phyloP scores from a whole-genome alignment of 495 filamentous ascomycete genomes.

The Penicillium canescens region DNA sequence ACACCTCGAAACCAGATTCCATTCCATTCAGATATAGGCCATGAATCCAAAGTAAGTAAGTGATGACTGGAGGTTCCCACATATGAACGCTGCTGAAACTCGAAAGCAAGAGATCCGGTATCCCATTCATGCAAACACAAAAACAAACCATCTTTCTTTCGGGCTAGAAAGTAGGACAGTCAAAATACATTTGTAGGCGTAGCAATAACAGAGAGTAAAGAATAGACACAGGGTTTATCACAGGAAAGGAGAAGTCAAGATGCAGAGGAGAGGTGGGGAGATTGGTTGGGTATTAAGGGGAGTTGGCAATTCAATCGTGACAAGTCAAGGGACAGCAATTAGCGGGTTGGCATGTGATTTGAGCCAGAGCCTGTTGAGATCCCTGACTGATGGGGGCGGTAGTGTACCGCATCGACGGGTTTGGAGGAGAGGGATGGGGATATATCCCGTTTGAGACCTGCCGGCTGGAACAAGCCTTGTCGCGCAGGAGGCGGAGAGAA shows the following conservation, averaged over 20 bases:
- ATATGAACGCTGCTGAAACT: constrained; percentile 16
- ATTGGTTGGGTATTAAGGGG: constrained; percentile 10
- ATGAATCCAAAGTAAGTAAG: constrained; percentile 8
- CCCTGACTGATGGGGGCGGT: constrained; percentile 25
- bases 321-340: neutral
- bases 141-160: neutral
- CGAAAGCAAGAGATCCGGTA: constrained; percentile 5
- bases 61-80: constrained; percentile 9
- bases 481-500: constrained; percentile 42
- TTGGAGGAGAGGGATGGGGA: constrained; percentile 38
- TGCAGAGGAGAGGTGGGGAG: neutral
- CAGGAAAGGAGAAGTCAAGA: constrained; percentile 7
- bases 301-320: neutral
- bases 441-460: constrained; percentile 29
- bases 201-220: constrained; percentile 5
- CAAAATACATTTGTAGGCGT: constrained; percentile 16
- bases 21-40: constrained; percentile 15
- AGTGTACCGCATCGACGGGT: constrained; percentile 38
- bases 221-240: constrained; percentile 1
- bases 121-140: constrained; percentile 11
- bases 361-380: constrained; percentile 31
- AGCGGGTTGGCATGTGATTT: constrained; percentile 41
- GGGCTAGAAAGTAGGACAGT: constrained; percentile 7
- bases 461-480: constrained; percentile 35
- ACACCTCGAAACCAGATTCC: constrained; percentile 8